These are phyloP conservation scores for Haplographium delicatum DNA, from an alignment of 495 filamentous ascomycete genomes.

Conservation along the genomic window DNA sequence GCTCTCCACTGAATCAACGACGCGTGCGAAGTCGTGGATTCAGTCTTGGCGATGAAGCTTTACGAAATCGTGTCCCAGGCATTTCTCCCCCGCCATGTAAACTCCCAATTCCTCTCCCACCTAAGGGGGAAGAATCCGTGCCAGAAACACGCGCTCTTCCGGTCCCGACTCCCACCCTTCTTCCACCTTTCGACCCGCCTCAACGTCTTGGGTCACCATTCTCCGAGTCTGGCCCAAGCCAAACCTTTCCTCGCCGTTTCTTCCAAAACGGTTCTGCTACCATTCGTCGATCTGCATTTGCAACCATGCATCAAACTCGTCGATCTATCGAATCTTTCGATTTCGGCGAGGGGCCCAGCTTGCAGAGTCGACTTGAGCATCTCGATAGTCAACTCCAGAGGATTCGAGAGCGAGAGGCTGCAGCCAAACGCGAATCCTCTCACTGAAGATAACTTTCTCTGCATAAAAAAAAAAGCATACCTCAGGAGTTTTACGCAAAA, in stretches of 20 bases:
- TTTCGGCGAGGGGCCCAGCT: constrained; percentile 27
- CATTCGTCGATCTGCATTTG: constrained; percentile 28
- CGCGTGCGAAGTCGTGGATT: constrained; percentile 52
- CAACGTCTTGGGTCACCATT: constrained; percentile 48
- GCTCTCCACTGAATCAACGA: constrained; percentile 34
- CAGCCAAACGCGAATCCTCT: no score
- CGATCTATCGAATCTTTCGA: constrained; percentile 28
- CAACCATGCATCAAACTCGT: constrained; percentile 27
- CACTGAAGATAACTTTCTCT: no score
- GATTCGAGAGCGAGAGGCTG: constrained; percentile 33
- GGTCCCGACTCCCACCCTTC: constrained; percentile 8
- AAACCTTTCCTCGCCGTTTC: constrained; percentile 45
- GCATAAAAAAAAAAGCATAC: no score
- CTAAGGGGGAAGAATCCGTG: constrained; percentile 14
- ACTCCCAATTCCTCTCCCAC: constrained; percentile 5
- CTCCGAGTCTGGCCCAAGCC: constrained; percentile 33
- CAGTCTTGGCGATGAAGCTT: constrained; percentile 45
- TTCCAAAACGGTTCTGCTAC: constrained; percentile 36
- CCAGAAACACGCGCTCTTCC: constrained; percentile 2
- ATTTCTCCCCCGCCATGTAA: constrained; percentile 21
- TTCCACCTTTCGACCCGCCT: constrained; percentile 27
- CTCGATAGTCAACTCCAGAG: constrained; percentile 48
- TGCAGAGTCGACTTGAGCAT: constrained; percentile 41
- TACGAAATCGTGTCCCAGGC: constrained; percentile 7
- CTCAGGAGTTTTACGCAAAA: no score